Conservation (phyloP, 805 yeast species). For the Metschnikowia chrysomelidarum region DNA sequence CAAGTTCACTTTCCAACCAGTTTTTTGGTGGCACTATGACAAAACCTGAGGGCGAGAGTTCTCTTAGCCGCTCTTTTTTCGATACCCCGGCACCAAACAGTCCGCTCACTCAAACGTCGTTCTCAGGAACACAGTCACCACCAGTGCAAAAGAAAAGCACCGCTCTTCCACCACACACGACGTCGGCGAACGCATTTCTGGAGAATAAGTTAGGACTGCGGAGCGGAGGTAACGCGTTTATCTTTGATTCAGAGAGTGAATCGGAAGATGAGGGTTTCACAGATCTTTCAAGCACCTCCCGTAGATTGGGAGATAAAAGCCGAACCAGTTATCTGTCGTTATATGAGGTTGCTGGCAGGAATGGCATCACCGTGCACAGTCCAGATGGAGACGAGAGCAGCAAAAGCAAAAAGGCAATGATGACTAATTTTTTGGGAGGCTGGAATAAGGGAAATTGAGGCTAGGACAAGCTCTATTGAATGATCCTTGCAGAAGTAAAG, state of each 20-base stretch:
- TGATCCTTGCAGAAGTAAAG: no score
- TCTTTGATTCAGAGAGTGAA: conserved; percentile 37
- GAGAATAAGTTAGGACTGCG: conserved; percentile 21
- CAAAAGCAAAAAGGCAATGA: conserved; percentile 27
- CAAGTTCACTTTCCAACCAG: conserved; percentile 38
- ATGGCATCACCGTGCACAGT: conserved; percentile 33
- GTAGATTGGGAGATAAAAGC: conserved; percentile 9
- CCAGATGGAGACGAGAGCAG: conserved; percentile 21
- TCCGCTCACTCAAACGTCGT: conserved; percentile 6
- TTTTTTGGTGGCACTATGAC: conserved; percentile 32
- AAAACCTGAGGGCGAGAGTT: conserved; percentile 9
- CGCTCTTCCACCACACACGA: conserved; percentile 43
- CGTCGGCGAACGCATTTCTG: conserved; percentile 42
- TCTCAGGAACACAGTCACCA: conserved; percentile 16
- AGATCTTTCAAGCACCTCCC: conserved; percentile 14
- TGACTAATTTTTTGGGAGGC: conserved; percentile 20
- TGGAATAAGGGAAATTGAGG: conserved; percentile 18
- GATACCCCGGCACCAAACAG: conserved; percentile 3
- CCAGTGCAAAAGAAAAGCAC: conserved; percentile 34
- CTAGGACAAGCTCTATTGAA: no score
- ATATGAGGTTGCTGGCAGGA: conserved; percentile 51
- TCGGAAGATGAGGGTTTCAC: conserved; percentile 32
- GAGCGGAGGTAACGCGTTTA: conserved; percentile 27
- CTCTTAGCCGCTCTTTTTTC: conserved; percentile 17
- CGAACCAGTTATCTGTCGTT: conserved; percentile 43